Evolutionary conservation across 208 protist genomes (phyloP), one percentile per base, ranked within the genome.

Genomic region (Phytomonas francai): DNA sequence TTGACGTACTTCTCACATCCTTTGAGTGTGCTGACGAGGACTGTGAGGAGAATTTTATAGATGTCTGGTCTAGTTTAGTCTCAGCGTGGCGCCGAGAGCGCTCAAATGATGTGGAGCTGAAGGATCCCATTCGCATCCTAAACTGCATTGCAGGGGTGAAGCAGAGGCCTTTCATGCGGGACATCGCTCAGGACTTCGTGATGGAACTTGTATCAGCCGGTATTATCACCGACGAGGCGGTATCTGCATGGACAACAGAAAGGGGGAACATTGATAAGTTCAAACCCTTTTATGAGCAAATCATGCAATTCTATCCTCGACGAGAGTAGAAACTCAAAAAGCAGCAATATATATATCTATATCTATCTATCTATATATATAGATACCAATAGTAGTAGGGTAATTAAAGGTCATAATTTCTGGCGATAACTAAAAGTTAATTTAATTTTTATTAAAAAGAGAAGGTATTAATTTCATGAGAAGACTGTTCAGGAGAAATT

Each of bases 41-140:
- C 33, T 93, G 87, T 87, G 77, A 90, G 58, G 86, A 88, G 70
- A 85, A 89, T 34, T 93, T 94, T 57, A 76, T 94, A 12, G 76
- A 83, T 33, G 79, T 89, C 32, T 94, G 88, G 86, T 75, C 80
- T 12, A 72, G 61, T 6, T 34, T 92, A 31, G 65, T 91, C 19
- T 49, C 71, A 34, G 66, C 72, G 39, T 86, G 85, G 80, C 64
- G 59, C 31, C 56, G 74, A 64, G 65, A 66, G 28, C 74, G 68
- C 8, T 66, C 42, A n/a, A 65, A 33, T 58, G 73, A 77, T 34
- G 65, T 27, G 19, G 67, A 68, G 30, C 14, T 64, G 28, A 36
- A 60, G 42, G 36, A 57, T 33, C 27, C 67, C 5, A 36, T 36
- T 14, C 72, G 71, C 3, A 76, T 92, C 16, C 77, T 96, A 49